Percentiles rank a stretch among this genome's conserved stretches.
These are phyloP conservation scores for Zychaea mexicana DNA, from an alignment of 371 early-diverging fungal species.

Conservation along the genomic window DNA sequence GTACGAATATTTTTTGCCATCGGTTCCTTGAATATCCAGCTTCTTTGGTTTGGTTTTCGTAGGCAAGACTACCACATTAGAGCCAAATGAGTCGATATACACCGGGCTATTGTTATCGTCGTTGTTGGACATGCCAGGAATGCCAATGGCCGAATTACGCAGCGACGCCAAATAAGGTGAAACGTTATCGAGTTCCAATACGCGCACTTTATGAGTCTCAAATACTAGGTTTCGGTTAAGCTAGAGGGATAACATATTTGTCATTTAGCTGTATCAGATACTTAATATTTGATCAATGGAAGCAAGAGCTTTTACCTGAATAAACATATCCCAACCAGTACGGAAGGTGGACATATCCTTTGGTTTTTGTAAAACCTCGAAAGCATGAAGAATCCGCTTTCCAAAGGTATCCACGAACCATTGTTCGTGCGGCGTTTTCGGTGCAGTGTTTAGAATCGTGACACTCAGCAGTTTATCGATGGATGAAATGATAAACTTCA, in stretches of 20 bases:
- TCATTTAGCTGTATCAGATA: too few species aligned
- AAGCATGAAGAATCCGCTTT: conserved; percentile 51
- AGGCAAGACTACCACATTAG: conserved; percentile 66
- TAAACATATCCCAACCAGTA: conserved; percentile 60
- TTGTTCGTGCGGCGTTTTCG: conserved; percentile 66
- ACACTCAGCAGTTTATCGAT: conserved; percentile 57
- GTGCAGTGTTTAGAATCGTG: conserved; percentile 28
- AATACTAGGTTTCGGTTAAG: conserved; percentile 56
- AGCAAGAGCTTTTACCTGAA: conserved; percentile 43
- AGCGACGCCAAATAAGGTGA: conserved; percentile 66
- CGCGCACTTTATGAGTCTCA: conserved; percentile 59
- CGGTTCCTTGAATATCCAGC: conserved; percentile 68
- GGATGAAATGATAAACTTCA: conserved; percentile 59
- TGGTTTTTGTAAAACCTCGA: conserved; percentile 53
- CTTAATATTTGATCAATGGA: too few species aligned
- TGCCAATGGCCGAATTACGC: conserved; percentile 55
- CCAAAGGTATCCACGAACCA: conserved; percentile 67
- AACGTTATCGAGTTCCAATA: conserved; percentile 58
- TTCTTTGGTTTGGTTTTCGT: conserved; percentile 94
- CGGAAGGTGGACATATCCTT: conserved; percentile 53
- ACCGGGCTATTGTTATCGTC: conserved; percentile 19
- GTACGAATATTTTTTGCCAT: conserved; percentile 80
- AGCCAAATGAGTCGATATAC: conserved; percentile 62
- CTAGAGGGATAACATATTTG: conserved; percentile 22
- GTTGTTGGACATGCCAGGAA: conserved; percentile 59